Base-by-base conservation (phyloP, 495 filamentous ascomycete genomes). In the Diplogelasinospora grovesii region DNA sequence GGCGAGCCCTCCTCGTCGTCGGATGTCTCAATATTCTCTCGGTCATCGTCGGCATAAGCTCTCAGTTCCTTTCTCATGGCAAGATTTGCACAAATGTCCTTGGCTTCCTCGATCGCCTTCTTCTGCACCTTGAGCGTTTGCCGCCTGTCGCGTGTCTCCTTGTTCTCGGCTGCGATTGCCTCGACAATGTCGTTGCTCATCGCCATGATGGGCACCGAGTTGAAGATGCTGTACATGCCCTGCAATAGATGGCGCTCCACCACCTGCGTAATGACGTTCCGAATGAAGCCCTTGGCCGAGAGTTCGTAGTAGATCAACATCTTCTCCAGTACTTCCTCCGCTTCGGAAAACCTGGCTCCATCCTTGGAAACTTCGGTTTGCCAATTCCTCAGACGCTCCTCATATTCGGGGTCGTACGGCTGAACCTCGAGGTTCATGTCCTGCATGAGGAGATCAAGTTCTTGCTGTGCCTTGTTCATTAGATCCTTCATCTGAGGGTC, bases 251-350 rank as follows among this genome's bases (percentile, higher is more conserved):
- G 60, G 2, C 62, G 48, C 41, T 67, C 62, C 6, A 59, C 48
- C 0, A 67, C 62, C 34, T 67, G 64, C 0, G 59, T 61, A 32
- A 65, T 63, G 29, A 54, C 46, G 50, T 65, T 67, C 2, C 57
- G 41, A 32, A 61, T 60, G 33, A 62, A 66, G 11, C 43, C 48
- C 43, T 64, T 64, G 10, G 61, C 61, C 2, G 59, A 54, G 8
- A 66, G 50, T 41, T 67, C 61, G 28, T 66, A 66, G 45, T 52
- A 61, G 22, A 68, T 64, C 7, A 68, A 57, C 63, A 65, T 66
- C 50, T 66, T 66, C 54, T 66, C 59, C 24, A 68, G 42, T 1
- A 68, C 61, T 37, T 66, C 57, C 39, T 66, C 60, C 11, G 61
- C 57, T 13, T 62, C 59, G 9, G 59, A 50, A 25, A 55, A 62